Evolutionary conservation across 371 early-diverging fungal genomes (phyloP).

Genomic region (Mortierella sp.): DNA sequence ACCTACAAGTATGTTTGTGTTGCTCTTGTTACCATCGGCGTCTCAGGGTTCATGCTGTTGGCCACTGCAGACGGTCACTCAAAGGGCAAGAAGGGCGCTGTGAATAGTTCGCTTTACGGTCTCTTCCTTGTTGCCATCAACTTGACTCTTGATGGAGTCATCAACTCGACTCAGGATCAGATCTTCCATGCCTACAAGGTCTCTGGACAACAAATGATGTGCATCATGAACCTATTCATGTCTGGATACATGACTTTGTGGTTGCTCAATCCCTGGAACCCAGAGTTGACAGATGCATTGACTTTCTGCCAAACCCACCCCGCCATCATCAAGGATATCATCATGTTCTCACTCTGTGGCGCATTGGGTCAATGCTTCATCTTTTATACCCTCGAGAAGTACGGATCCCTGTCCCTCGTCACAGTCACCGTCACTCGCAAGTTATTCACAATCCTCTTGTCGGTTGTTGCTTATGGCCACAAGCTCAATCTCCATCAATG

Average conservation of each 20-base stretch:
- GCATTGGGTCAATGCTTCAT: conserved; percentile 98
- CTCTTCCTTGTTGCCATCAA: conserved; percentile 86
- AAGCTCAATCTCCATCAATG: conserved; percentile 86
- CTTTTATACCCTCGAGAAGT: conserved; percentile 93
- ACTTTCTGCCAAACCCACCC: conserved; percentile 83
- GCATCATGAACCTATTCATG: conserved; percentile 93
- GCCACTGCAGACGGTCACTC: conserved; percentile 65
- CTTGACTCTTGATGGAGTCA: conserved; percentile 93
- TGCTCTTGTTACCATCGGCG: conserved; percentile 87
- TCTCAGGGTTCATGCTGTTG: conserved; percentile 93
- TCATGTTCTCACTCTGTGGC: conserved; percentile 91
- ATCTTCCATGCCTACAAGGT: conserved; percentile 85
- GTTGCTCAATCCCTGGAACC: conserved; percentile 76
- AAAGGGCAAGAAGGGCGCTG: conserved; percentile 59
- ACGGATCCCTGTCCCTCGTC: conserved; percentile 92
- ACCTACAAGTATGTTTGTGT: conserved; percentile 89
- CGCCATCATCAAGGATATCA: conserved; percentile 83
- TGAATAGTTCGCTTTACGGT: conserved; percentile 72
- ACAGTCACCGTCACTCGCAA: conserved; percentile 98
- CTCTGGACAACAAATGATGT: conserved; percentile 97
- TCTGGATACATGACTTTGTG: conserved; percentile 77
- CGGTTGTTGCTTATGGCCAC: conserved; percentile 92
- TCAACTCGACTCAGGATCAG: conserved; percentile 96
- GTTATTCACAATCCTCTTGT: conserved; percentile 94
- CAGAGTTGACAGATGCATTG: conserved; percentile 82